Evolutionary conservation across 345 rosid species (phyloP).

Genomic region (Syzygium grande): DNA sequence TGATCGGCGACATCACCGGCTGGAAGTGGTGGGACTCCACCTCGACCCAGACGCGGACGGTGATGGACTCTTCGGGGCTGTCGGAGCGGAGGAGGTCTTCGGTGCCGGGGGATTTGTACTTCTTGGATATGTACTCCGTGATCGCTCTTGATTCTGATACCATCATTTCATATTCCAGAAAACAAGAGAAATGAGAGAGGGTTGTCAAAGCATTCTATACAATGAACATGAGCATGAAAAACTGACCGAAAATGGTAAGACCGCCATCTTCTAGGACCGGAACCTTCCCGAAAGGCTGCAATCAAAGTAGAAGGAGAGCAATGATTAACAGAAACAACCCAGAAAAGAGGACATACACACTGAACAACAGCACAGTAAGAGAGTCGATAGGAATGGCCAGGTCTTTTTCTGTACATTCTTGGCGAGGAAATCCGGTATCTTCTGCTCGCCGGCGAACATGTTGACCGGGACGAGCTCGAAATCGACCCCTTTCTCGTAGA

Average conservation of each 20-base stretch:
- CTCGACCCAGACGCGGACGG: constrained; percentile 62
- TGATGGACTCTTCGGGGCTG: constrained; percentile 37
- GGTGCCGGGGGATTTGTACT: constrained; percentile 40
- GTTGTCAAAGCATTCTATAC: background rate
- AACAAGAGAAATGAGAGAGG: background rate
- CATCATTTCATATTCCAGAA: background rate
- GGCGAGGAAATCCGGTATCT: constrained; percentile 47
- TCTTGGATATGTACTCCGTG: constrained; percentile 52
- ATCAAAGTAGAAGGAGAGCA: background rate
- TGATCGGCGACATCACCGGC: constrained; percentile 43
- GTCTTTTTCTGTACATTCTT: constrained; percentile 34
- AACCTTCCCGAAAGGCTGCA: constrained; percentile 82
- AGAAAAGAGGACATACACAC: background rate
- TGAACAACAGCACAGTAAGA: background rate
- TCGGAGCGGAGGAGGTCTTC: constrained; percentile 50
- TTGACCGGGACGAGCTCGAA: constrained; percentile 64
- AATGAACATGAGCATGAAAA: background rate
- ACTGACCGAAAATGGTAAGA: constrained; percentile 61
- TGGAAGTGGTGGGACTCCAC: constrained; percentile 66
- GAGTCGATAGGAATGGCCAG: background rate
- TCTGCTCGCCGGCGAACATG: constrained; percentile 61
- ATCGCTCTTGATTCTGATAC: constrained; percentile 70
- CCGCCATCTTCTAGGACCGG: constrained; percentile 83
- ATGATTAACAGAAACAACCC: background rate
- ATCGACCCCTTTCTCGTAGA: constrained; percentile 59